phyloP scores from a whole-genome alignment of 2,329 filamentous ascomycete genomes.

The Epichloe sylvatica region DNA sequence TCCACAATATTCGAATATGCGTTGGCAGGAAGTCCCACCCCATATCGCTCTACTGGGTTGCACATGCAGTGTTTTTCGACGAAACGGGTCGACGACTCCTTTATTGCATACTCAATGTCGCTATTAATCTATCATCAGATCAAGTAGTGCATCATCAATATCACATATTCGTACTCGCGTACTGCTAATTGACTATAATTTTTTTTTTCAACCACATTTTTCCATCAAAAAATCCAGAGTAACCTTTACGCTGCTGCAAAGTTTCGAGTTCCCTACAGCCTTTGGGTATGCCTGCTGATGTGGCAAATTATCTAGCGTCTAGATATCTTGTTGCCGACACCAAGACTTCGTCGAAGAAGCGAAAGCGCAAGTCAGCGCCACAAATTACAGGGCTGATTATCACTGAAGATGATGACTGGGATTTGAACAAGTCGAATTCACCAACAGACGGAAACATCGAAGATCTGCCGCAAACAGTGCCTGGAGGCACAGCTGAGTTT shows the following conservation, averaged over 20 bases:
- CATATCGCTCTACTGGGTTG: slow-evolving; percentile 9
- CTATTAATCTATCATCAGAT: too few relatives aligned
- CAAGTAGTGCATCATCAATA: too few relatives aligned
- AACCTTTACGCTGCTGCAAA: too few relatives aligned
- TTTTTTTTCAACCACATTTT: background rate
- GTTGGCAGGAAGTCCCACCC: slow-evolving; percentile 3
- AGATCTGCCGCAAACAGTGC: slow-evolving; percentile 36
- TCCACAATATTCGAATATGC: background rate
- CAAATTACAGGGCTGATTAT: slow-evolving; percentile 41
- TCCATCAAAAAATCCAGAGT: background rate
- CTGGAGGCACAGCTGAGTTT: slow-evolving; percentile 46
- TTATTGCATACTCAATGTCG: background rate
- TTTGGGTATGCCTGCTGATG: slow-evolving; percentile 37
- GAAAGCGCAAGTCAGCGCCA: slow-evolving; percentile 42
- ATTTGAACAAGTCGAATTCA: slow-evolving; percentile 26
- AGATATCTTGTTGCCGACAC: slow-evolving; percentile 63
- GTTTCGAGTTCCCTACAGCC: background rate
- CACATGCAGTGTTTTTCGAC: background rate
- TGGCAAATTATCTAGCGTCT: slow-evolving; percentile 77
- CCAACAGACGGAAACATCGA: slow-evolving; percentile 23
- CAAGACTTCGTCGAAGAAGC: slow-evolving; percentile 43
- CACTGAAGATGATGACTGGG: slow-evolving; percentile 47
- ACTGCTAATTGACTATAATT: too few relatives aligned
- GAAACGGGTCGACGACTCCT: too few relatives aligned
- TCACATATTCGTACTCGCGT: too few relatives aligned